Percentiles rank a stretch among this genome's conserved stretches.
phyloP scores from a whole-genome alignment of 345 rosid genomes.

The Raphanus sativus region DNA sequence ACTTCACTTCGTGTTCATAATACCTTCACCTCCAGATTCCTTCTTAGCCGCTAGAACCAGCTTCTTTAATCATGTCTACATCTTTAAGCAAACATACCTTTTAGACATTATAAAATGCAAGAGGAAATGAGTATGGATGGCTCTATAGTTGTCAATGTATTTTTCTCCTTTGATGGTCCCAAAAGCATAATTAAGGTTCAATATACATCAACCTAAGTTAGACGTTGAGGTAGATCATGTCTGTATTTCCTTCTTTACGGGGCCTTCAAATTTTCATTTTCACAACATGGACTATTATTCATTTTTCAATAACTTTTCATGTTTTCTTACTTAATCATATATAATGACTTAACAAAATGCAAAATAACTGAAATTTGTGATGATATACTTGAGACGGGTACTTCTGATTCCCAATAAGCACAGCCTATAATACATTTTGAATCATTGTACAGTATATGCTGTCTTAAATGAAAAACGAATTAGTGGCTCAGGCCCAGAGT shows the following conservation, averaged over 20 bases:
- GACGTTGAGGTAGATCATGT: background rate
- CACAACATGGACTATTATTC: background rate
- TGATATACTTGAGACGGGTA: constrained; percentile 3
- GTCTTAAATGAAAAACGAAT: constrained; percentile 14
- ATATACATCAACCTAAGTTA: background rate
- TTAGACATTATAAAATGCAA: background rate
- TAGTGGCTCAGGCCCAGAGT: constrained; percentile 15
- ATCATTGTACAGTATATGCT: background rate
- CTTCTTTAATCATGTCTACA: background rate
- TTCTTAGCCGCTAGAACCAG: background rate
- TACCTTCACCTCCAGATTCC: too few species aligned
- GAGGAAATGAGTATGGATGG: background rate
- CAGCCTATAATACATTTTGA: constrained; percentile 16
- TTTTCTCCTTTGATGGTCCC: background rate
- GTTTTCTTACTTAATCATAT: background rate
- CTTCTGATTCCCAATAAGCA: background rate
- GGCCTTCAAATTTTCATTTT: background rate
- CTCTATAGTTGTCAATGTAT: background rate
- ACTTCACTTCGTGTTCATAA: too few species aligned
- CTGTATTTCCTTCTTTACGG: background rate
- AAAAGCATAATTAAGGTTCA: background rate
- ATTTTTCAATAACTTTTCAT: background rate
- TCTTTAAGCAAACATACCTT: background rate
- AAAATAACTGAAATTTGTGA: background rate
- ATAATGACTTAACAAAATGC: background rate